Evolutionary conservation across 2,329 filamentous ascomycete species (phyloP).

Genomic region (Nothomitra cinnamomea): DNA sequence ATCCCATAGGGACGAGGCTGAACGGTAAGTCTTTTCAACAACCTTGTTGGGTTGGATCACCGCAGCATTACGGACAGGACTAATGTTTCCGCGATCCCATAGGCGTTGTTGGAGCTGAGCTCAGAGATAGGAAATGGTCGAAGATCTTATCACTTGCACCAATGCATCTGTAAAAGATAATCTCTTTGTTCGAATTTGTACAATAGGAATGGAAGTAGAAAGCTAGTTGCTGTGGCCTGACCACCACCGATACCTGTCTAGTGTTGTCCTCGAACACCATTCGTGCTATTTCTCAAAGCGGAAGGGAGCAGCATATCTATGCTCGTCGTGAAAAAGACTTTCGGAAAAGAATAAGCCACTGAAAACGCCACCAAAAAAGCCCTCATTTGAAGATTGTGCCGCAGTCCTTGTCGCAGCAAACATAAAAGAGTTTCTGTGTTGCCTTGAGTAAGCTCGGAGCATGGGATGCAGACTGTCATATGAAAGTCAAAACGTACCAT

Average conservation of each 20-base stretch:
- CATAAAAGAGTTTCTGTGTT: conserved; percentile 70
- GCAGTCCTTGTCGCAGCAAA: conserved; percentile 63
- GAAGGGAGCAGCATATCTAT: too few relatives aligned
- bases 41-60: neutral
- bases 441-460: conserved; percentile 1
- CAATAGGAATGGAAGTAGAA: too few relatives aligned
- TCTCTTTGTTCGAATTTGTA: too few relatives aligned
- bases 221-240: too few relatives aligned
- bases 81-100: conserved; percentile 10
- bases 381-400: conserved; percentile 56
- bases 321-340: too few relatives aligned
- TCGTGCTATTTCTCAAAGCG: too few relatives aligned
- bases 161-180: conserved; percentile 44
- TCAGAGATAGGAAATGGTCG: conserved; percentile 89
- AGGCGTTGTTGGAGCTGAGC: conserved; percentile 75
- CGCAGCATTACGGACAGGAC: too few relatives aligned
- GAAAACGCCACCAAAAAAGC: neutral
- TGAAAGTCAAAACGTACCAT: conserved; percentile 51
- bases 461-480: neutral
- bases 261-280: too few relatives aligned
- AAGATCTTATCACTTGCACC: conserved; percentile 95
- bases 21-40: conserved; percentile 37
- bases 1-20: conserved; percentile 83
- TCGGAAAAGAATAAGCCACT: neutral
- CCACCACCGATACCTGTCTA: too few relatives aligned